These are phyloP conservation scores for Debaryomyces hansenii DNA, from an alignment of 805 yeast genomes.

Conservation along the genomic window DNA sequence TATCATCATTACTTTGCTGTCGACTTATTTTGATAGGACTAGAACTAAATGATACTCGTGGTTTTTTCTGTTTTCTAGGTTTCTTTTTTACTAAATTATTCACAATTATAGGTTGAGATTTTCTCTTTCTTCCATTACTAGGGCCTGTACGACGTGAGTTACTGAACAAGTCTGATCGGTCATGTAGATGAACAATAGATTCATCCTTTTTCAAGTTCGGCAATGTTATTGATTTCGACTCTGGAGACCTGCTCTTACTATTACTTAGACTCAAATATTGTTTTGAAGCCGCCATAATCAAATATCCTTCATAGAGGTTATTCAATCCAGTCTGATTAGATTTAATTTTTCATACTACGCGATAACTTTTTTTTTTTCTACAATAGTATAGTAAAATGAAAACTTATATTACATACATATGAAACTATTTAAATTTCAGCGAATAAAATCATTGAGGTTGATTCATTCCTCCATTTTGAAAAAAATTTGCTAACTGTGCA, in stretches of 20 bases:
- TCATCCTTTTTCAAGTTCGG: not conserved
- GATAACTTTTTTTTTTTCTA: not conserved
- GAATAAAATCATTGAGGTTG: constrained; percentile 4
- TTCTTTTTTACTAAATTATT: not conserved
- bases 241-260: not conserved
- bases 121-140: not conserved
- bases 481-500: constrained; percentile 39
- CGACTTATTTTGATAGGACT: not conserved
- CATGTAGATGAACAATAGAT: not conserved
- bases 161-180: not conserved
- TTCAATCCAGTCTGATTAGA: too few relatives aligned
- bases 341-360: not conserved
- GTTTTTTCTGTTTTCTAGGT: not conserved
- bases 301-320: too few relatives aligned
- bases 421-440: not conserved
- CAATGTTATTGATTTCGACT: not conserved
- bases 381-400: not conserved
- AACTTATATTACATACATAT: not conserved
- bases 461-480: constrained; percentile 23
- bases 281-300: not conserved
- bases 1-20: not conserved
- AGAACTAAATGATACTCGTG: not conserved
- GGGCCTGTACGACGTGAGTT: not conserved
- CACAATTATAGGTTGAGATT: not conserved
- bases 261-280: not conserved